Evolutionary conservation across 2,329 filamentous ascomycete genomes (phyloP).

Genomic region (Pestalotiopsis sp.): DNA sequence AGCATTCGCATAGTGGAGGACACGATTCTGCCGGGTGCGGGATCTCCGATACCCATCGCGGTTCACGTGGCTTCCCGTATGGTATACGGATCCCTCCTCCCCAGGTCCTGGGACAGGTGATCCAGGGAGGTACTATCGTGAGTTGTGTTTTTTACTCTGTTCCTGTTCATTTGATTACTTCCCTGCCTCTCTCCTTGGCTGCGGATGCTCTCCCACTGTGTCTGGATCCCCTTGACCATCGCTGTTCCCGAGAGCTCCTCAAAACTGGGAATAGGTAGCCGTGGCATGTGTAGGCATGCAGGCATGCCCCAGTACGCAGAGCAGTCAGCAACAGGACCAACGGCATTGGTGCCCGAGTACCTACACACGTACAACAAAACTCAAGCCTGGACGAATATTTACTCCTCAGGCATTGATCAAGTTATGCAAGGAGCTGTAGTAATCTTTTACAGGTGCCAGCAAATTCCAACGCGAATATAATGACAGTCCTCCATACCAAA

Average conservation of each 20-base stretch:
- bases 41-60: conserved; percentile 8
- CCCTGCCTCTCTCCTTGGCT: background rate
- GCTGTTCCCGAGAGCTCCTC: conserved; percentile 4
- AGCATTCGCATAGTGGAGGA: background rate
- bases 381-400: background rate
- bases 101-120: background rate
- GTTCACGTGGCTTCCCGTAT: conserved; percentile 9
- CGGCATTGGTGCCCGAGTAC: conserved; percentile 2
- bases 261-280: background rate
- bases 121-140: background rate
- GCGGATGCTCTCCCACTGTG: background rate
- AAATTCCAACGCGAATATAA: background rate
- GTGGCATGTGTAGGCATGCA: background rate
- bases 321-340: background rate
- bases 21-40: conserved; percentile 4
- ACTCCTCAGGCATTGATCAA: background rate
- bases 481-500: background rate
- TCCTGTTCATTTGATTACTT: background rate
- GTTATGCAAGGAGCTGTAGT: background rate
- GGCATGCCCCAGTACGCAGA: background rate
- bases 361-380: background rate
- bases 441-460: background rate
- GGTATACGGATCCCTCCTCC: background rate
- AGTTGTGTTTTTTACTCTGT: no score
- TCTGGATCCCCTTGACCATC: background rate